Base-by-base conservation (phyloP, 768 basidiomycete species). In the Suillus fuscotomentosus region DNA sequence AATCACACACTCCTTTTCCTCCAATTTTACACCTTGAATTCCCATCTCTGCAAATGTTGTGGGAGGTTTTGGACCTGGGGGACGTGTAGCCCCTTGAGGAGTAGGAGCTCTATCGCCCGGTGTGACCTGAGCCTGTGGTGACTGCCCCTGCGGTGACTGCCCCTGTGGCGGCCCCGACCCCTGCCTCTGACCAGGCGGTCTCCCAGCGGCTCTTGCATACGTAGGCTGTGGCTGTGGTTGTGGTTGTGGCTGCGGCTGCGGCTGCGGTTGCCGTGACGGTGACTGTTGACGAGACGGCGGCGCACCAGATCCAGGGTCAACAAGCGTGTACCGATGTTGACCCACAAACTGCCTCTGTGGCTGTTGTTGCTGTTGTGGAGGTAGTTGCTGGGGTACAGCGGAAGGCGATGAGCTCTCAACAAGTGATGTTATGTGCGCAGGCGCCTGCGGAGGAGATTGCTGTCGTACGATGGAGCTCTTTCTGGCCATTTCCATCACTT, bases 11-110 rank as follows among this genome's bases (percentile, higher is more conserved):
- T 93, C 89, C 76, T 94, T 88, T 6, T 92, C 86, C 70, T 94
- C 87, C 51, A 86, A 84, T 70, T 90, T 92, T 34, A 83, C 85
- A 14, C 89, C 88, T 39, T 88, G 85, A 71, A 95, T 90, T 0
- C 95, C 95, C 95, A 97, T 95, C 81, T 97, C 95, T 24, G 89
- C 91, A 78, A 97, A 96, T 51, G 94, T 95, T 71, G 88, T 82
- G 1, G 91, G 85, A 1, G 88, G 83, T 61, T 71, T 78, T 20
- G 63, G 51, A 38, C 27, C 60, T 15, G 68, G 36, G 11, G 54
- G 43, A 42, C 53, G 60, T 31, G 57, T 20, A 41, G 65, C 17
- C 38, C 63, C 47, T 2, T 57, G 68, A 50, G 65, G 73, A 17
- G 54, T 34, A 20, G 3, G 39, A 1, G 36, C 54, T 14, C 50